Evolutionary conservation across 345 rosid genomes (phyloP).

Genomic region (Geranium brycei): DNA sequence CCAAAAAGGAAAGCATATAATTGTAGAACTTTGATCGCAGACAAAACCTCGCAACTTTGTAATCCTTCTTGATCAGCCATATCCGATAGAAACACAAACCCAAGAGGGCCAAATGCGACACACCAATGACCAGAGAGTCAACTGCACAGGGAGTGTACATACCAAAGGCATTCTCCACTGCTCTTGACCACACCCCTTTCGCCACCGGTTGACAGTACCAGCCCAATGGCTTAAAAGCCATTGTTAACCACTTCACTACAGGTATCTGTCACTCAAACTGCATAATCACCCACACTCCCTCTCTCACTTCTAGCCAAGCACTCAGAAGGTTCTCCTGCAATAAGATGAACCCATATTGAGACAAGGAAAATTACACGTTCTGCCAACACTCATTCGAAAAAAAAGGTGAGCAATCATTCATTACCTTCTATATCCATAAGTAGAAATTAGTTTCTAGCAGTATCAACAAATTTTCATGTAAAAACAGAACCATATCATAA

Average conservation of each 20-base stretch:
- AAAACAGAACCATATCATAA: too few relatives aligned
- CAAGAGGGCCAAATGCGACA: constrained; percentile 57
- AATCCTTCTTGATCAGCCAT: constrained; percentile 64
- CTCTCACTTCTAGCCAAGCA: background rate
- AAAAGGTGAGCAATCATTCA: background rate
- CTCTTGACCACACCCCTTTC: constrained; percentile 63
- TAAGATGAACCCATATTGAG: background rate
- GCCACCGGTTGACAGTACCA: constrained; percentile 80
- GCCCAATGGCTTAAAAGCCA: constrained; percentile 54
- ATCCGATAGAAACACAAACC: constrained; percentile 59
- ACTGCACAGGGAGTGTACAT: constrained; percentile 91
- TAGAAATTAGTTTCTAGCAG: background rate
- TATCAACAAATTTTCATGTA: background rate
- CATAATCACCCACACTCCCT: constrained; percentile 8
- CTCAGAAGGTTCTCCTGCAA: background rate
- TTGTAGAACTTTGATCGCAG: constrained; percentile 66
- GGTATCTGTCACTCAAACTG: constrained; percentile 9
- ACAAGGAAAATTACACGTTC: too few relatives aligned
- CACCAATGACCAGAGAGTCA: constrained; percentile 51
- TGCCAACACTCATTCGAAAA: background rate
- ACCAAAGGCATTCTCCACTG: constrained; percentile 83
- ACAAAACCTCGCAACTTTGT: constrained; percentile 47
- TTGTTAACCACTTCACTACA: constrained; percentile 13
- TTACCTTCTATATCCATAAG: background rate
- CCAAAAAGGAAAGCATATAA: constrained; percentile 55